Conservation (phyloP, 805 yeast species). For the Zygotorulaspora sp. region DNA sequence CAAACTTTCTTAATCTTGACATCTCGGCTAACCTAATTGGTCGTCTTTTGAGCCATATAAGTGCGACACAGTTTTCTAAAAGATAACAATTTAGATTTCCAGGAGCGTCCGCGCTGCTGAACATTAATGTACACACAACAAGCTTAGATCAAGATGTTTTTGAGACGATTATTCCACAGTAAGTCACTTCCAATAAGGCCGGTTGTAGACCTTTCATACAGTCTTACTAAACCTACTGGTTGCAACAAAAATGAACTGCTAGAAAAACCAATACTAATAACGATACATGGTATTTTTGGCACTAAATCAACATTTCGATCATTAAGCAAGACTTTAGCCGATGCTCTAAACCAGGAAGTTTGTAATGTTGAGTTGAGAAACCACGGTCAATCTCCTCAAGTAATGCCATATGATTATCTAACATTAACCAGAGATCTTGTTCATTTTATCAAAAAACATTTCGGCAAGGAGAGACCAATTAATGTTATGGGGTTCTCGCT, state of each 20-base stretch:
- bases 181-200: slow-evolving; percentile 18
- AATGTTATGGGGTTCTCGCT: slow-evolving; percentile 51
- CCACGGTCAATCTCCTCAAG: slow-evolving; percentile 49
- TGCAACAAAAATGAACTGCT: neutral
- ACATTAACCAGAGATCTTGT: slow-evolving; percentile 43
- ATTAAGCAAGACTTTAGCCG: slow-evolving; percentile 37
- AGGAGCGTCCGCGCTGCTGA: too few species aligned
- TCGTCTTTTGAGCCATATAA: too few species aligned
- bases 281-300: slow-evolving; percentile 54
- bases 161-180: slow-evolving; percentile 9
- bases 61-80: too few species aligned
- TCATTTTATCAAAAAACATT: slow-evolving; percentile 31
- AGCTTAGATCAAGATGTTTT: too few species aligned
- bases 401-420: slow-evolving; percentile 42
- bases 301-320: slow-evolving; percentile 42
- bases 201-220: slow-evolving; percentile 23
- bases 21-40: too few species aligned
- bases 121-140: too few species aligned
- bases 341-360: slow-evolving; percentile 34
- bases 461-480: slow-evolving; percentile 28
- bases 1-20: slow-evolving; percentile 26
- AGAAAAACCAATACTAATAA: slow-evolving; percentile 38
- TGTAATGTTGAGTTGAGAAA: slow-evolving; percentile 50
- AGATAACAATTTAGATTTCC: too few species aligned
- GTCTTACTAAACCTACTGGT: slow-evolving; percentile 14